phyloP scores from a whole-genome alignment of 1,139 yeast genomes.

The Nakaseomyces glabratus region DNA sequence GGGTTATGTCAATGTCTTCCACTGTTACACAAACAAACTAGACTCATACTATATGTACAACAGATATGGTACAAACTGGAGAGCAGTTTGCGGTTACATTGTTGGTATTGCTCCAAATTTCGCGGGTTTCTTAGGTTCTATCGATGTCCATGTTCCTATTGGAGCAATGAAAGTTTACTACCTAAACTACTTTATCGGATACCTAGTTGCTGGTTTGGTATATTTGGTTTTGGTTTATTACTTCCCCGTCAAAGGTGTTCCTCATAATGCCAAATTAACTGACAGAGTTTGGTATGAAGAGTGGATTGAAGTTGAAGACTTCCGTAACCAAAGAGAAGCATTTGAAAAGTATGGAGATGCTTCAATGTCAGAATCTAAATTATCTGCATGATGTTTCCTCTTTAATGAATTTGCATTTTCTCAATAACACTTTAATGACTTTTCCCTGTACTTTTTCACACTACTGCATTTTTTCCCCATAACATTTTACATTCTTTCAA shows the following conservation, averaged over 20 bases:
- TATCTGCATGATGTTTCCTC: not conserved
- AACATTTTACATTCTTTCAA: no score
- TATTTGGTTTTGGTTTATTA: constrained; percentile 43
- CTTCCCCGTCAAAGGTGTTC: constrained; percentile 53
- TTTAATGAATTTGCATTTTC: no score
- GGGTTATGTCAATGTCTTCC: constrained; percentile 56
- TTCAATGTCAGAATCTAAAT: constrained; percentile 1
- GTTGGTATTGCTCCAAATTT: constrained; percentile 74
- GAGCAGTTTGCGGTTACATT: constrained; percentile 63
- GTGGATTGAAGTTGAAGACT: constrained; percentile 55
- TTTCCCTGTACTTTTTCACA: no score
- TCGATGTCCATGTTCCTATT: constrained; percentile 43
- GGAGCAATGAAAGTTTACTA: constrained; percentile 71
- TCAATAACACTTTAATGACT: no score
- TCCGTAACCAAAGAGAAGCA: constrained; percentile 35
- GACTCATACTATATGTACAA: constrained; percentile 50
- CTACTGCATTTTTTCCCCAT: no score
- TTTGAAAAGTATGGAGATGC: constrained; percentile 16
- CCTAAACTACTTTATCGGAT: constrained; percentile 69
- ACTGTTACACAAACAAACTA: constrained; percentile 45
- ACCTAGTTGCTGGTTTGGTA: constrained; percentile 44
- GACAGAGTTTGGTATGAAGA: constrained; percentile 35
- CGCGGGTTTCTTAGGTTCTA: constrained; percentile 67
- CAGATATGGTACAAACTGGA: constrained; percentile 66
- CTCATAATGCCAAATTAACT: constrained; percentile 37